Evolutionary conservation across 192 early-diverging fungal species (phyloP), one percentile per base, ranked within the genome.

Genomic region (Lobosporangium transversale): DNA sequence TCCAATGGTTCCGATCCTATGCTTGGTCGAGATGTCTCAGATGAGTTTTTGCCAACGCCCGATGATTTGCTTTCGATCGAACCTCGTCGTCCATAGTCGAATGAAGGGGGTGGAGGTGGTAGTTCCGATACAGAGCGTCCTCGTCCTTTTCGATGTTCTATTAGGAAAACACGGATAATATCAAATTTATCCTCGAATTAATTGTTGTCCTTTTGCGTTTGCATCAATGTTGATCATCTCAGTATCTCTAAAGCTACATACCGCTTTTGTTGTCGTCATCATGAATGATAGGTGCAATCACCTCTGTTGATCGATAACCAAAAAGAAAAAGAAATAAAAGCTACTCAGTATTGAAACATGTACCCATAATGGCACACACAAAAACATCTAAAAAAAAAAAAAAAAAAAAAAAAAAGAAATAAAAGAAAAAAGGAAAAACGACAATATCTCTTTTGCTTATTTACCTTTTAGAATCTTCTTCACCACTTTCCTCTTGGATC

Each of bases 381-480:
- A n/a, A n/a, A n/a, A n/a, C n/a, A n/a, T n/a, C n/a, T n/a, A n/a
- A n/a, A n/a, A n/a, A n/a, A n/a, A n/a, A n/a, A n/a, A n/a, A n/a
- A n/a, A n/a, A n/a, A n/a, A n/a, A n/a, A n/a, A n/a, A n/a, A n/a
- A n/a, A n/a, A n/a, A n/a, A n/a, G n/a, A n/a, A n/a, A n/a, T n/a
- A n/a, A n/a, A n/a, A n/a, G n/a, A n/a, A n/a, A n/a, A n/a, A n/a
- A n/a, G n/a, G n/a, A n/a, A n/a, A n/a, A n/a, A n/a, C n/a, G n/a
- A n/a, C n/a, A n/a, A n/a, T n/a, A n/a, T n/a, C n/a, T n/a, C n/a
- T n/a, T n/a, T 53, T 31, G 1, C 4, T 31, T 10, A 10, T 14
- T 7, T 75, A 75, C 71, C 62, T 58, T 76, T 76, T 0, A 76
- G 37, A 26, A 49, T 67, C 24, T 67, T 66, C 48, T 62, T 66